Evolutionary conservation across 495 filamentous ascomycete genomes (phyloP), one percentile per base, ranked within the genome.

Genomic region (Jackrogersella minutella): DNA sequence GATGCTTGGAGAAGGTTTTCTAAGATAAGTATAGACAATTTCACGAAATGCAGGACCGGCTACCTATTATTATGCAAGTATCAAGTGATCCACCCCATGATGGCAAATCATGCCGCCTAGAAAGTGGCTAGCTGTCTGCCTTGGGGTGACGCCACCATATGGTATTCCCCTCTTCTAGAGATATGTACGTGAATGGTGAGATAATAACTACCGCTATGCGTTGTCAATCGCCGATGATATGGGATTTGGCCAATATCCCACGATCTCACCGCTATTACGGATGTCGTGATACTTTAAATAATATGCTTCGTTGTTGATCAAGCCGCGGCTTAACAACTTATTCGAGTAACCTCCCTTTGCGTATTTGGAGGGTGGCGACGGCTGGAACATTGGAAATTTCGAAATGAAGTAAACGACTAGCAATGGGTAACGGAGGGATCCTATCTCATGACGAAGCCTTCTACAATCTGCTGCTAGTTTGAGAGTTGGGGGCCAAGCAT

Each of bases 401-500:
- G 28, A 9, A 41, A 33, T 51, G 13, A 14, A 34, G 33, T 37
- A 16, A 39, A 41, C n/a, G 34, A 39, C 36, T 31, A n/a, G 44
- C 46, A 33, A 24, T 22, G 21, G 36, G 13, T 13, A 11, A 16
- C 6, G 40, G n/a, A 34, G 13, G 36, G 61, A 56, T 41, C 14
- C 26, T 31, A 49, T 24, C 13, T 21, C 39, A 21, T 54, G 57
- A 66, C 33, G 49, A 60, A 49, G 40, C 41, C 9, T 60, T 40
- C 41, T 33, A 59, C 16, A 39, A 1, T 43, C 26, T 5, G 16
- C 24, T 47, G 24, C 22, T 52, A 9, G 31, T n/a, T 13, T 36
- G 26, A 5, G 11, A 0, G 30, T 68, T 68, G 64, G 64, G 64
- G 64, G 64, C 64, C 52, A 33, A 43, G 22, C 43, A 33, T 50